These are phyloP conservation scores for Erigeron canadensis DNA, from an alignment of 129 eudicot genomes.

Conservation along the genomic window DNA sequence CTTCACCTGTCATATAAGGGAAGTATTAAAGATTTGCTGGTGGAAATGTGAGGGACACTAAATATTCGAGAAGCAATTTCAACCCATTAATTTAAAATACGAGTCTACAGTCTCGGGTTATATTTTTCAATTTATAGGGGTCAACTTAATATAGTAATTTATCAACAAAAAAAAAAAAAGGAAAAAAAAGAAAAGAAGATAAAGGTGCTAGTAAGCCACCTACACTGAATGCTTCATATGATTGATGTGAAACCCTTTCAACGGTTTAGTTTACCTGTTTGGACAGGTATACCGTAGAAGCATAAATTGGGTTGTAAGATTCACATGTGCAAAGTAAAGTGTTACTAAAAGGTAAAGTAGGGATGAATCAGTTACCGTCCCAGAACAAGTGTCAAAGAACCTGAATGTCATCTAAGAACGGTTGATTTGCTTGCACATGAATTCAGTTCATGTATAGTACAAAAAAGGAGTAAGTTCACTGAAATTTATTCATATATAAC, in stretches of 20 bases:
- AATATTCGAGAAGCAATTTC: not conserved
- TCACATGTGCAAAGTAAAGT: not conserved
- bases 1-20: slow-evolving; percentile 52
- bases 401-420: slow-evolving; percentile 90
- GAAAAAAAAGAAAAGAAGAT: not conserved
- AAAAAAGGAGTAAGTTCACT: not conserved
- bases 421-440: slow-evolving; percentile 83
- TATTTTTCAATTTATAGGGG: not conserved
- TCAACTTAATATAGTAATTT: too few species aligned
- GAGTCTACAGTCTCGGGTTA: not conserved
- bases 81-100: not conserved
- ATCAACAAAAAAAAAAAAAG: not conserved
- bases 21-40: slow-evolving; percentile 4
- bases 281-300: not conserved
- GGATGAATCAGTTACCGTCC: slow-evolving; percentile 52
- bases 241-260: too few species aligned
- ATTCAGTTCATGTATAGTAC: slow-evolving; percentile 7
- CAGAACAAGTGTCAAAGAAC: slow-evolving; percentile 78
- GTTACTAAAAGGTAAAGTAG: not conserved
- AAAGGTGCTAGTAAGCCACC: not conserved
- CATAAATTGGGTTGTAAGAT: not conserved
- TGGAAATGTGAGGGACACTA: not conserved
- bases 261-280: too few species aligned
- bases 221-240: too few species aligned
- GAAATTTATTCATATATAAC: not conserved